A percentile compares a stretch with the other conserved stretches of the same genome.
phyloP scores from a whole-genome alignment of 441 rosid species.

The Iberis amara region DNA sequence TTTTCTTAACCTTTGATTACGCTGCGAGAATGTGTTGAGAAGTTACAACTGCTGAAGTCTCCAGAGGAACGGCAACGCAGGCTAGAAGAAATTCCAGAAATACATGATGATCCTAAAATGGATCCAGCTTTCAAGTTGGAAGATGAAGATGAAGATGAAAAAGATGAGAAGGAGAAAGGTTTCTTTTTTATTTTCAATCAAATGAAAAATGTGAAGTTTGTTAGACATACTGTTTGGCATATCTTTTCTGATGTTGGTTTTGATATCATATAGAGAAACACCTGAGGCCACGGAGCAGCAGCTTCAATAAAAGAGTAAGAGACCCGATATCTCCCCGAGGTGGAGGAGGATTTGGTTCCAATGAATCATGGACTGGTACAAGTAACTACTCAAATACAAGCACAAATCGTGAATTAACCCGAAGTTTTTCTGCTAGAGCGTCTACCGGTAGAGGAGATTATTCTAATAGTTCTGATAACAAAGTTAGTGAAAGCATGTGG shows the following conservation, averaged over 20 bases:
- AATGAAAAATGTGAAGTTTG: neutral
- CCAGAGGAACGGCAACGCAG: conserved; percentile 91
- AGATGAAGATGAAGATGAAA: conserved; percentile 57
- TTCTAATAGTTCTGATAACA: conserved; percentile 45
- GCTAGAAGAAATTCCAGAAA: conserved; percentile 84
- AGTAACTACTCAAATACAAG: conserved; percentile 43
- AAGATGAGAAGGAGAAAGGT: conserved; percentile 72
- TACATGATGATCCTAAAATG: conserved; percentile 90
- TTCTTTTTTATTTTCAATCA: conserved; percentile 8
- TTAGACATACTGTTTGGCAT: conserved; percentile 12
- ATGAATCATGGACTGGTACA: conserved; percentile 59
- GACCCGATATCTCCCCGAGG: conserved; percentile 71
- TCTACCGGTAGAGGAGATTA: conserved; percentile 48
- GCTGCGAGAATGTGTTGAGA: conserved; percentile 98
- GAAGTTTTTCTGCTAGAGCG: conserved; percentile 60
- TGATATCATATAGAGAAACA: conserved; percentile 44
- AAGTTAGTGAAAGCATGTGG: conserved; percentile 45
- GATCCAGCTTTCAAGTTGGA: conserved; percentile 95
- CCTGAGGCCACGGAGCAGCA: conserved; percentile 50
- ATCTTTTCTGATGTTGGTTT: conserved; percentile 23
- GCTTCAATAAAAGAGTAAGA: conserved; percentile 61
- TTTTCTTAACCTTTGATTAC: conserved; percentile 69
- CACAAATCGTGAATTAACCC: conserved; percentile 49
- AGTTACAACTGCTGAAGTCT: conserved; percentile 78
- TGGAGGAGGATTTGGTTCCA: conserved; percentile 57